Percentiles rank a stretch among this genome's conserved stretches.
phyloP scores from a whole-genome alignment of 371 early-diverging fungal genomes.

The Apophysomyces trapeziformis region DNA sequence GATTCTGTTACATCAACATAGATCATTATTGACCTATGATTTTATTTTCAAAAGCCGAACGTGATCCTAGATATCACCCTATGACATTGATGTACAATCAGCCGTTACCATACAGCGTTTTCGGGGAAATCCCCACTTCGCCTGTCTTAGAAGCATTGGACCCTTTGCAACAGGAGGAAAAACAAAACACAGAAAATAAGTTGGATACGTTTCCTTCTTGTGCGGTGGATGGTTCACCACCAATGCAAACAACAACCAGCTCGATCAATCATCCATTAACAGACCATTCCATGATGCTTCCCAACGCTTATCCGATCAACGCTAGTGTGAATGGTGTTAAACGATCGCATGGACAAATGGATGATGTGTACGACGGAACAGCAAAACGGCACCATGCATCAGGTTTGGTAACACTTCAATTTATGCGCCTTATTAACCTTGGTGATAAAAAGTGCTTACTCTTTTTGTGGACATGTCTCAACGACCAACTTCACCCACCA shows the following conservation, averaged over 20 bases:
- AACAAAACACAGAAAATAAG: slow-evolving; percentile 6
- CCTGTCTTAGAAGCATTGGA: slow-evolving; percentile 17
- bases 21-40: not conserved
- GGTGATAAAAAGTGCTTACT: not conserved
- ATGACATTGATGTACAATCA: slow-evolving; percentile 42
- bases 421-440: not conserved
- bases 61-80: slow-evolving; percentile 23
- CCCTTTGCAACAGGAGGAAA: slow-evolving; percentile 13
- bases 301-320: not conserved
- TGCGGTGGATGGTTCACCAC: not conserved
- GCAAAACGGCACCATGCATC: slow-evolving; percentile 1
- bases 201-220: not conserved
- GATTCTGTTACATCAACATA: not conserved
- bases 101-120: slow-evolving; percentile 37
- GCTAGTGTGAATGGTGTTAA: not conserved
- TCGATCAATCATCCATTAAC: not conserved
- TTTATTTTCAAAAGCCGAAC: slow-evolving; percentile 21
- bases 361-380: not conserved
- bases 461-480: slow-evolving; percentile 7
- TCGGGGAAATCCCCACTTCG: slow-evolving; percentile 30
- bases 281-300: not conserved
- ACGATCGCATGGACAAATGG: not conserved
- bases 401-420: not conserved
- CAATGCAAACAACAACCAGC: not conserved
- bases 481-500: slow-evolving; percentile 3